Conservation (phyloP, 257 asterid genomes). For the Rubia yunnanensis region DNA sequence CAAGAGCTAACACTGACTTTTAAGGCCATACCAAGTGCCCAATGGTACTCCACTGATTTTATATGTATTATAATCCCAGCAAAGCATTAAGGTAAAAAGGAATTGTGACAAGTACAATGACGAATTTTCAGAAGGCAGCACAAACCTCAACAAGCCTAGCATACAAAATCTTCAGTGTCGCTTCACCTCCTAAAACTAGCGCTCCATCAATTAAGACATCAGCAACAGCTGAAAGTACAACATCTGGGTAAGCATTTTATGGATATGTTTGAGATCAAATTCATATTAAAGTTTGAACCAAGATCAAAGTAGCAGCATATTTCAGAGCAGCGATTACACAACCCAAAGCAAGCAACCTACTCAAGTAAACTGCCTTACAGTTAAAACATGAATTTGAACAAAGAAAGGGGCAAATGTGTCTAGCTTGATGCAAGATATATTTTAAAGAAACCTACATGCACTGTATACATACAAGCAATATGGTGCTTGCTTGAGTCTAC, state of each 20-base stretch:
- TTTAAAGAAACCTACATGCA: neutral
- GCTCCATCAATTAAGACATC: slow-evolving; percentile 96
- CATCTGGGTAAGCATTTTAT: slow-evolving; percentile 20
- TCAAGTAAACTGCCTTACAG: neutral
- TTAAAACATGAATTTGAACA: neutral
- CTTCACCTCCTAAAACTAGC: slow-evolving; percentile 90
- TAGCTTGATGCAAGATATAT: neutral
- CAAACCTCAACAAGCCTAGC: slow-evolving; percentile 86
- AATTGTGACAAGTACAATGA: neutral
- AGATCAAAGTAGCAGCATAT: neutral
- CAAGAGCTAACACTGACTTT: neutral
- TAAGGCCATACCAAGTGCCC: neutral
- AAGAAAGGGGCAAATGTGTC: neutral
- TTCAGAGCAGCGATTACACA: neutral
- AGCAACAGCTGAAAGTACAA: slow-evolving; percentile 77
- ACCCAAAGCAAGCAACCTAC: neutral
- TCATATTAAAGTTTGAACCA: neutral
- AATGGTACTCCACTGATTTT: neutral
- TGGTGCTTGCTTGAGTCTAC: neutral
- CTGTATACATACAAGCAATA: neutral
- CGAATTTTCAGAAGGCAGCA: slow-evolving; percentile 17
- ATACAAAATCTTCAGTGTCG: slow-evolving; percentile 69
- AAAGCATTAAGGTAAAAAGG: neutral
- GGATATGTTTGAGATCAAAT: neutral
- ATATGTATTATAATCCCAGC: neutral